phyloP scores from a whole-genome alignment of 176 grass and related monocot species.

The Elymus sibiricus region DNA sequence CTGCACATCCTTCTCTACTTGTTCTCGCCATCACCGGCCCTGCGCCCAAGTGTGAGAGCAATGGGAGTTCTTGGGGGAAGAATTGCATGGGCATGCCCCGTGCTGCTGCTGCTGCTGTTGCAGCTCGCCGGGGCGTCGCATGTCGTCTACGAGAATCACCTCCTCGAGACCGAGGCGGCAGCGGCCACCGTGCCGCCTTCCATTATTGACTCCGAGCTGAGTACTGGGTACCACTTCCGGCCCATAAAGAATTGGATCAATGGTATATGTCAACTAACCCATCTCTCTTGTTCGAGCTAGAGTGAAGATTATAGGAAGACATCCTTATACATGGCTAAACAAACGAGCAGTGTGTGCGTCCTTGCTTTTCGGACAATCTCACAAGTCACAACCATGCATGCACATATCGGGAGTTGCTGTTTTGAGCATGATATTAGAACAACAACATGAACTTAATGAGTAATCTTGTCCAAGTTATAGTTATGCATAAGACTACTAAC shows the following conservation, averaged over 20 bases:
- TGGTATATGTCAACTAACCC: constrained; percentile 34
- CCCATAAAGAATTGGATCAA: constrained; percentile 73
- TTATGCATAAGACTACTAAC: too few relatives aligned
- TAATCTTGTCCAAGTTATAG: too few relatives aligned
- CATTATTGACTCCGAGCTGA: constrained; percentile 33
- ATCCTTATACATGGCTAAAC: not conserved
- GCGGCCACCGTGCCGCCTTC: constrained; percentile 35
- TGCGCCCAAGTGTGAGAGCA: not conserved
- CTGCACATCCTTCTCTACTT: not conserved
- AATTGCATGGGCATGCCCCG: constrained; percentile 26
- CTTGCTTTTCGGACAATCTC: not conserved
- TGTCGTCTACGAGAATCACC: constrained; percentile 23
- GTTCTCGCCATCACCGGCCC: not conserved
- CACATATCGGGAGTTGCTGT: too few relatives aligned
- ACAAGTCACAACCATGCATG: not conserved
- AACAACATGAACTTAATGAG: too few relatives aligned
- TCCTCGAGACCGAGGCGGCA: not conserved
- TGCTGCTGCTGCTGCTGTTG: not conserved
- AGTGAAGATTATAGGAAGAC: not conserved
- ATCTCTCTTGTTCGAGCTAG: not conserved
- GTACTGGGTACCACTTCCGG: constrained; percentile 61
- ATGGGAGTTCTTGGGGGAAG: constrained; percentile 19
- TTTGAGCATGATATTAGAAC: too few relatives aligned
- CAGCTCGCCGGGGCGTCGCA: constrained; percentile 43
- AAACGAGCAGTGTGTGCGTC: not conserved